phyloP scores from a whole-genome alignment of 371 early-diverging fungal species.

The Mortierella sp. region DNA sequence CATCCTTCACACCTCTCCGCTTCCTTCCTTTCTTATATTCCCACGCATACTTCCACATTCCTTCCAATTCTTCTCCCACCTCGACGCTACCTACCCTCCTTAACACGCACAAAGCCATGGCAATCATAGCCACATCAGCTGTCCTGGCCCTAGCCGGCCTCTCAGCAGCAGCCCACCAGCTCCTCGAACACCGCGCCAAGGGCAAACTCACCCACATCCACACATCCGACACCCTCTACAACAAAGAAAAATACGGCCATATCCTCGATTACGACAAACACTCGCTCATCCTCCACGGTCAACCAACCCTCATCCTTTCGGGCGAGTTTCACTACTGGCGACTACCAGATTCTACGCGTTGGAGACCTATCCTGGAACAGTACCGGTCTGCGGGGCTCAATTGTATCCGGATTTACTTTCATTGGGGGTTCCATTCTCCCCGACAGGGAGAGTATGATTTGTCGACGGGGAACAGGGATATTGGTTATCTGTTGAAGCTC shows the following conservation, averaged over 20 bases:
- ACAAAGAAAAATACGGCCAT: constrained; percentile 64
- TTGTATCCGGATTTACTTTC: constrained; percentile 90
- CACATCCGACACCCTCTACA: constrained; percentile 69
- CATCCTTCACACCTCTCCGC: background rate
- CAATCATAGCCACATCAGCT: background rate
- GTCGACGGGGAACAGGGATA: constrained; percentile 79
- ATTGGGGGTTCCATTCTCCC: constrained; percentile 92
- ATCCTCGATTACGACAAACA: constrained; percentile 76
- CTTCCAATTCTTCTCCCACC: no score
- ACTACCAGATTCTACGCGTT: constrained; percentile 54
- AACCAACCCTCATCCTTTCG: constrained; percentile 70
- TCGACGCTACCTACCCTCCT: no score
- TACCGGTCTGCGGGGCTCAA: constrained; percentile 83
- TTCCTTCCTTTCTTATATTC: background rate
- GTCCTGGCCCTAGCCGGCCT: constrained; percentile 21
- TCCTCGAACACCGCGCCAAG: constrained; percentile 61
- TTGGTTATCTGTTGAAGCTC: constrained; percentile 78
- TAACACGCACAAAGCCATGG: background rate
- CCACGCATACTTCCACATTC: constrained; percentile 6
- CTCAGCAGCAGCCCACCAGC: constrained; percentile 18
- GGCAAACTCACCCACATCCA: constrained; percentile 63
- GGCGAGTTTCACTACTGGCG: constrained; percentile 91
- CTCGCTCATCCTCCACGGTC: constrained; percentile 72
- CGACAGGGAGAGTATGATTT: constrained; percentile 82
- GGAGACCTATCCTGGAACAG: constrained; percentile 70